Percentiles rank a stretch among this genome's conserved stretches.
Conservation (phyloP, 225 moss, liverwort and hornwort genomes). For the Anthoceros angustus region DNA sequence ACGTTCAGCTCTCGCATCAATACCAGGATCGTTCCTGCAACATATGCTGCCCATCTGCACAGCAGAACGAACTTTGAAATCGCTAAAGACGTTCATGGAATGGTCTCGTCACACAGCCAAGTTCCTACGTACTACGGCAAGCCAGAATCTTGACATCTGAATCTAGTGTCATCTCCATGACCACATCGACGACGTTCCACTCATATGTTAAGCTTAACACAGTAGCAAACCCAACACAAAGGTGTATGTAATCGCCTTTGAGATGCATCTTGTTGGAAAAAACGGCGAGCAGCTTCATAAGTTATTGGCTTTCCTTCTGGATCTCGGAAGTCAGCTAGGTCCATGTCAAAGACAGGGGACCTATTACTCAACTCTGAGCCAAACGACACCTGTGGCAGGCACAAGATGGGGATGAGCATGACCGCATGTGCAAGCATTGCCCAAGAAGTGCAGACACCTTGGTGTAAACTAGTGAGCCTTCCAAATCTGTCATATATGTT, state of each 20-base stretch:
- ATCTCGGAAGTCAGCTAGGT: slow-evolving; percentile 64
- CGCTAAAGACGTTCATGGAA: neutral
- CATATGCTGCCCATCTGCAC: slow-evolving; percentile 81
- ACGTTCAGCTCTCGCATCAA: slow-evolving; percentile 63
- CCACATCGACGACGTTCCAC: neutral
- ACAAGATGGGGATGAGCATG: neutral
- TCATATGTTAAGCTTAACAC: neutral
- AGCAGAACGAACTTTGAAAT: neutral
- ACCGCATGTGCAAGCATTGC: neutral
- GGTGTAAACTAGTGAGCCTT: neutral
- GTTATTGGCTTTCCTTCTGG: slow-evolving; percentile 48
- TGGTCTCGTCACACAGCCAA: neutral
- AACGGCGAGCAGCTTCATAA: slow-evolving; percentile 50
- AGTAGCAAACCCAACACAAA: neutral
- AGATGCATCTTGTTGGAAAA: slow-evolving; percentile 64
- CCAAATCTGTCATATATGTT: neutral
- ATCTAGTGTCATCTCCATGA: neutral
- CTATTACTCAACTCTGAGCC: slow-evolving; percentile 70
- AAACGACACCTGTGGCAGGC: slow-evolving; percentile 48
- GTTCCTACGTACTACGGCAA: no score
- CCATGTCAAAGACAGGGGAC: slow-evolving; percentile 83
- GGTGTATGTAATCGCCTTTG: slow-evolving; percentile 39
- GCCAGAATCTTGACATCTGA: neutral
- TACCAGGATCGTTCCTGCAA: slow-evolving; percentile 76
- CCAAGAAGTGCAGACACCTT: neutral